These are phyloP conservation scores for Sextonia rubra DNA, from an alignment of 164 flowering plant genomes.

Conservation along the genomic window DNA sequence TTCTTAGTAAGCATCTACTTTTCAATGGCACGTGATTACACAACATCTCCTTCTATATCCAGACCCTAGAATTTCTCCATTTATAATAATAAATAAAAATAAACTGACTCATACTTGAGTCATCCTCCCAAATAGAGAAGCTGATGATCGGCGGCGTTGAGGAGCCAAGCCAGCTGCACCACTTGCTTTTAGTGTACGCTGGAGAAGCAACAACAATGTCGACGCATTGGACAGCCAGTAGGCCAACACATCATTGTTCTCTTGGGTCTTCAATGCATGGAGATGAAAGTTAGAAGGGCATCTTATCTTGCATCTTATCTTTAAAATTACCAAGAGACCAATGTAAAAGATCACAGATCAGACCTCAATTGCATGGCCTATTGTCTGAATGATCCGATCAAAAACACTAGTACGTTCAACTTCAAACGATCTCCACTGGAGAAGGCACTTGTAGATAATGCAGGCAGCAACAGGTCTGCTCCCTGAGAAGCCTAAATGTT, in stretches of 20 bases:
- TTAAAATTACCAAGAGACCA: not conserved
- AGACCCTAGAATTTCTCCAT: too few species aligned
- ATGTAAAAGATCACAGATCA: slow-evolving; percentile 5
- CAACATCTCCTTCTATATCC: too few species aligned
- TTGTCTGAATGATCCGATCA: slow-evolving; percentile 91
- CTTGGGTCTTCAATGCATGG: slow-evolving; percentile 50
- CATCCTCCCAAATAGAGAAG: slow-evolving; percentile 92
- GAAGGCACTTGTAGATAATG: slow-evolving; percentile 89
- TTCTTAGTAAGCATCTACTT: too few species aligned
- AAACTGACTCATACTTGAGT: slow-evolving; percentile 54
- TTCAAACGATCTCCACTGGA: slow-evolving; percentile 99
- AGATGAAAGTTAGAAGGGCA: not conserved
- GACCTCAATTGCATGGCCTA: slow-evolving; percentile 97
- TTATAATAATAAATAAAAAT: not conserved
- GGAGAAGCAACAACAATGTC: slow-evolving; percentile 81
- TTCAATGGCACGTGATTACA: too few species aligned
- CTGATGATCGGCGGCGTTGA: slow-evolving; percentile 84
- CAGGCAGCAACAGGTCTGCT: slow-evolving; percentile 96
- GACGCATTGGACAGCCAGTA: slow-evolving; percentile 98
- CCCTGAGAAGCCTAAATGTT: slow-evolving; percentile 81
- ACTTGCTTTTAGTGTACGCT: slow-evolving; percentile 91
- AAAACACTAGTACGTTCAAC: slow-evolving; percentile 94
- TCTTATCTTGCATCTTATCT: not conserved
- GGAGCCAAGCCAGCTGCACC: slow-evolving; percentile 97
- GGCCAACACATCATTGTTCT: slow-evolving; percentile 79